Conservation (phyloP, 1,284 basidiomycete genomes). For the Boletus sp. region DNA sequence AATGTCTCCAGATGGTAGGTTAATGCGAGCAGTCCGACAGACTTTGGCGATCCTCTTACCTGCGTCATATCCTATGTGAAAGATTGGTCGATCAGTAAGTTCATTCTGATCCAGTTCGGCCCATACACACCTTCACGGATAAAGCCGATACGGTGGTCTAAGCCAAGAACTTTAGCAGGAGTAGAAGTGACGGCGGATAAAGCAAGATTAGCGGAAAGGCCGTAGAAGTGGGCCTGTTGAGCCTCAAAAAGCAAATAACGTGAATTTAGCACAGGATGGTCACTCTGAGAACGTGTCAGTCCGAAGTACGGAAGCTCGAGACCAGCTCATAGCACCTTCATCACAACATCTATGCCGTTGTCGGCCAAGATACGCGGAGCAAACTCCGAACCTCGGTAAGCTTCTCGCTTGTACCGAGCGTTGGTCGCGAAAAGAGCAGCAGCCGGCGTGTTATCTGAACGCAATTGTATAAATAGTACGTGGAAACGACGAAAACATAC, state of each 20-base stretch:
- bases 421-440: conserved; percentile 72
- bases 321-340: conserved; percentile 53
- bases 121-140: conserved; percentile 51
- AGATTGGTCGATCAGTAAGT: not conserved
- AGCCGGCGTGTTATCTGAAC: conserved; percentile 53
- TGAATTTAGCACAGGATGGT: conserved; percentile 73
- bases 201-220: conserved; percentile 55
- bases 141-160: conserved; percentile 79
- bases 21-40: not conserved
- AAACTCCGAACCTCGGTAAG: conserved; percentile 83
- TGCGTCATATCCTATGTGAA: conserved; percentile 43
- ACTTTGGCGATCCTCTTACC: conserved; percentile 29
- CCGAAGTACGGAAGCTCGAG: not conserved
- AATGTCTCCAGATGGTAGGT: conserved; percentile 37
- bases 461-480: not conserved
- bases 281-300: conserved; percentile 45
- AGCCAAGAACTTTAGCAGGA: conserved; percentile 72
- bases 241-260: conserved; percentile 82
- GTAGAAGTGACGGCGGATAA: conserved; percentile 74
- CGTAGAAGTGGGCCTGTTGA: conserved; percentile 82
- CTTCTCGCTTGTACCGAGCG: conserved; percentile 77
- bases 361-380: conserved; percentile 78
- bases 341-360: conserved; percentile 68
- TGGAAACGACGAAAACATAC: conserved; percentile 30
- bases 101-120: conserved; percentile 19